Evolutionary conservation across 2,329 filamentous ascomycete species (phyloP), one percentile per base, ranked within the genome.

Genomic region (Penicillium capsulatum): DNA sequence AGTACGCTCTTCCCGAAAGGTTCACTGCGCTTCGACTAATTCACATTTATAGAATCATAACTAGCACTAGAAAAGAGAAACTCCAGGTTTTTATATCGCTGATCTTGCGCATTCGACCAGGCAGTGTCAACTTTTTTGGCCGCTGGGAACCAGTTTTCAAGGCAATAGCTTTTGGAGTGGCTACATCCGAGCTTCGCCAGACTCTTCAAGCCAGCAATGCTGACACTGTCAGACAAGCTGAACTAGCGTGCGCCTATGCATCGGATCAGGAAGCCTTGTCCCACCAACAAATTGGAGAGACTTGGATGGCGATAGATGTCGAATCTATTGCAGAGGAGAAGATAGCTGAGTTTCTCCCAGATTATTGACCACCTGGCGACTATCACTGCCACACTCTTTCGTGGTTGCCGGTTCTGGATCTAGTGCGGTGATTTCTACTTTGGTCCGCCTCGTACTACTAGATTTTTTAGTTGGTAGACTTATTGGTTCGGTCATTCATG

Each of bases 41-140:
- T 41, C 32, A 41, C 38, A 27, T 41, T 31, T 33, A 41, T 37
- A 37, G 35, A 37, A 37, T 37, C 35, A 37, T 37, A 37, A 37
- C 35, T 20, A 37, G 35, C 35, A 19, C 35, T 31, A 37, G 19
- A 37, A 37, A 37, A 17, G 35, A 37, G 35, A 16, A 37, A 37
- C 14, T 37, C 13, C 35, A 37, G 35, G 35, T 37, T 37, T 37
- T 37, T 37, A 37, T 37, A 37, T 37, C 35, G 35, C 35, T 37
- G 35, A 37, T 37, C 35, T 37, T 31, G 35, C 35, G 35, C 35
- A 30, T 37, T 37, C 35, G 35, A 37, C 35, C 35, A 37, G 35
- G 35, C 35, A 37, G 35, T 17, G 35, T 37, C 35, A 37, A 37
- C 35, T 17, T 37, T 37, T 37, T 37, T 29, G 35, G 35, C 19